Percentiles rank a stretch among this genome's conserved stretches.
Conservation (phyloP, 495 filamentous ascomycete genomes). For the Podospora tetraspora region DNA sequence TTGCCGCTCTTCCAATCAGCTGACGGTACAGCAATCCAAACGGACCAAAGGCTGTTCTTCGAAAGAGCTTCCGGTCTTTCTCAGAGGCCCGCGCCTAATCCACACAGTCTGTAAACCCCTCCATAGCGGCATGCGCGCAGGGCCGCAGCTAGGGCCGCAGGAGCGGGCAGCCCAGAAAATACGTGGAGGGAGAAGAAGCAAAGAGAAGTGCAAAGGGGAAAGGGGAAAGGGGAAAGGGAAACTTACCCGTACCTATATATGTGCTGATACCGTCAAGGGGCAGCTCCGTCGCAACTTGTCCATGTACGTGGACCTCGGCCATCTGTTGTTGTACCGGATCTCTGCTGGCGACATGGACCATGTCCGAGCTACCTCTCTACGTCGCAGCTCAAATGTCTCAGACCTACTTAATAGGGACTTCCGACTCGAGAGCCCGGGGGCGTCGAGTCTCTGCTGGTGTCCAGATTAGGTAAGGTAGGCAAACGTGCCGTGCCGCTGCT, state of each 20-base stretch:
- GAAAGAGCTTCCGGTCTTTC: not conserved
- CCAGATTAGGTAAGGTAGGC: not conserved
- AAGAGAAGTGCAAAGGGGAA: not conserved
- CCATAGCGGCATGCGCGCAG: conserved; percentile 11
- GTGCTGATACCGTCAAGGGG: not conserved
- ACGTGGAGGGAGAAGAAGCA: not conserved
- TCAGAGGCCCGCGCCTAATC: conserved; percentile 12
- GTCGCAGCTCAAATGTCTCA: not conserved
- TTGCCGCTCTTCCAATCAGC: not conserved
- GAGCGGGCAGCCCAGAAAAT: conserved; percentile 6
- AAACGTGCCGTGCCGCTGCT: conserved; percentile 1
- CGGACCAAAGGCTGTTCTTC: not conserved
- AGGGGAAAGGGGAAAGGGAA: conserved; percentile 2
- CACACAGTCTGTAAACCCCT: conserved; percentile 11
- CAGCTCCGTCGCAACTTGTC: not conserved
- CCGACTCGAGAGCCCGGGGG: not conserved
- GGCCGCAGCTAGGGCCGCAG: conserved; percentile 32
- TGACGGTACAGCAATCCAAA: not conserved
- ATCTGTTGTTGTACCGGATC: not conserved
- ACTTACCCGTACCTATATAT: not conserved
- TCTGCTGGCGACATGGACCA: not conserved
- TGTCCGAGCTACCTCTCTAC: not conserved
- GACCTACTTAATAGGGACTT: not conserved
- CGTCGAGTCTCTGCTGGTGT: not conserved
- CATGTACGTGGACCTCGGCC: not conserved